Evolutionary conservation across 2,329 filamentous ascomycete genomes (phyloP).

Genomic region (Niveomyces coronatus): DNA sequence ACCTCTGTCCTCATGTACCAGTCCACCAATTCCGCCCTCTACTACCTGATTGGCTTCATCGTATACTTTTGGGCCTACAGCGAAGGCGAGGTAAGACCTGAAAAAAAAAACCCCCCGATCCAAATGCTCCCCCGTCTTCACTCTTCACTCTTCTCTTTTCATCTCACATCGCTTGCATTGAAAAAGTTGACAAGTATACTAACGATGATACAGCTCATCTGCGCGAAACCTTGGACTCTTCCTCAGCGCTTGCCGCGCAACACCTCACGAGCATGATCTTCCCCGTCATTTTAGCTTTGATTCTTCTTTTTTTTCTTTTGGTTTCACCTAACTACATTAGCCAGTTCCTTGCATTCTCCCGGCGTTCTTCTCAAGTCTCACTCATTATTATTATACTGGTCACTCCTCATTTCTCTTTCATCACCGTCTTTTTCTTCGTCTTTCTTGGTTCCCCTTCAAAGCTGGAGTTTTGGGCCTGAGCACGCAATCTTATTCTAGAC

Average conservation of each 20-base stretch:
- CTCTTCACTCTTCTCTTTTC: neutral
- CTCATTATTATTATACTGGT: too few relatives aligned
- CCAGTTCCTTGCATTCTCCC: slow-evolving; percentile 5
- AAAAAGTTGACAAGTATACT: too few relatives aligned
- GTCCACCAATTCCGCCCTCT: slow-evolving; percentile 81
- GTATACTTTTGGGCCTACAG: slow-evolving; percentile 97
- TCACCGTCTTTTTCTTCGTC: slow-evolving; percentile 3
- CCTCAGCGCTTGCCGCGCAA: slow-evolving; percentile 39
- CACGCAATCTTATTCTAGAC: too few relatives aligned
- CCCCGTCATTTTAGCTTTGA: slow-evolving; percentile 3
- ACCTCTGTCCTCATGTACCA: slow-evolving; percentile 77
- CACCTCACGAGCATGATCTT: slow-evolving; percentile 9
- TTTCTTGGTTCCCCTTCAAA: neutral
- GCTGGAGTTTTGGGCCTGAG: neutral
- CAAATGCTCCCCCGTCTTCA: too few relatives aligned
- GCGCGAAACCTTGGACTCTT: slow-evolving; percentile 59
- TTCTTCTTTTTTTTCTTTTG: neutral
- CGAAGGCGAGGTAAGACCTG: slow-evolving; percentile 92
- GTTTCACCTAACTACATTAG: slow-evolving; percentile 3
- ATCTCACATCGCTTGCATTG: too few relatives aligned
- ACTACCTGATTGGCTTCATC: slow-evolving; percentile 75
- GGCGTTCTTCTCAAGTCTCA: slow-evolving; percentile 5
- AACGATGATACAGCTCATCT: slow-evolving; percentile 46
- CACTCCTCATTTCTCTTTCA: slow-evolving; percentile 3
- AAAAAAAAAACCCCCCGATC: too few relatives aligned